A percentile compares a stretch with the other conserved stretches of the same genome.
phyloP scores from a whole-genome alignment of 2,329 filamentous ascomycete species.

The Trichoderma semiorbis region DNA sequence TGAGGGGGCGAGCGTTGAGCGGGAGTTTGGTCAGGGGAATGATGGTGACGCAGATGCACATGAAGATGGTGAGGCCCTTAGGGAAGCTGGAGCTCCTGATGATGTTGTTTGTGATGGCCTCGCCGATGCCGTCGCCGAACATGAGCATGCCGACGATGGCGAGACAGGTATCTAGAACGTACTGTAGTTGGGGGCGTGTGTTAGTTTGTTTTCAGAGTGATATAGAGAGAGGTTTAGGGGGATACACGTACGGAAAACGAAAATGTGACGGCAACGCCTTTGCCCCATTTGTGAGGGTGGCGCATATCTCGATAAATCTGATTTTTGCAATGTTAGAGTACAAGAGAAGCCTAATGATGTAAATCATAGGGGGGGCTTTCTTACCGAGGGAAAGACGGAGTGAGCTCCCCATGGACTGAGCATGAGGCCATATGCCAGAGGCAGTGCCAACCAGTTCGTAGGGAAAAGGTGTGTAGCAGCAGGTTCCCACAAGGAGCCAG shows the following conservation, averaged over 20 bases:
- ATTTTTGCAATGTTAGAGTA: not conserved
- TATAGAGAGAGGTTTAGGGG: constrained; percentile 2
- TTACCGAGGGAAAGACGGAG: constrained; percentile 73
- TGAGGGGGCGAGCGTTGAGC: constrained; percentile 81
- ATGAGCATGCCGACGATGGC: constrained; percentile 84
- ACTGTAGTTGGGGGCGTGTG: constrained; percentile 42
- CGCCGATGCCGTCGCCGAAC: constrained; percentile 86
- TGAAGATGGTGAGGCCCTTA: constrained; percentile 65
- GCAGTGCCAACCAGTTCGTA: constrained; percentile 79
- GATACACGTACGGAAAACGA: constrained; percentile 66
- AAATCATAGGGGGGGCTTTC: constrained; percentile 14
- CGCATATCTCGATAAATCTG: constrained; percentile 62
- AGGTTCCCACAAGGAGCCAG: constrained; percentile 80
- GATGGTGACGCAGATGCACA: constrained; percentile 84
- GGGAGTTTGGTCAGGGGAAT: constrained; percentile 96
- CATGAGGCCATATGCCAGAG: constrained; percentile 82
- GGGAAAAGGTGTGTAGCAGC: constrained; percentile 79
- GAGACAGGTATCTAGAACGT: constrained; percentile 75
- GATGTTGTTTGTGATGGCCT: constrained; percentile 90
- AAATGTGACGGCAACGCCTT: constrained; percentile 76
- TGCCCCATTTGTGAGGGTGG: constrained; percentile 75
- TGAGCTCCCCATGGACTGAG: constrained; percentile 71
- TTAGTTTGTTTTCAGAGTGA: not conserved
- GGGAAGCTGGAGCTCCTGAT: constrained; percentile 74
- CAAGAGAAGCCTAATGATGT: no score